Evolutionary conservation across 192 early-diverging fungal species (phyloP).

Genomic region (Lunasporangiospora selenospora): DNA sequence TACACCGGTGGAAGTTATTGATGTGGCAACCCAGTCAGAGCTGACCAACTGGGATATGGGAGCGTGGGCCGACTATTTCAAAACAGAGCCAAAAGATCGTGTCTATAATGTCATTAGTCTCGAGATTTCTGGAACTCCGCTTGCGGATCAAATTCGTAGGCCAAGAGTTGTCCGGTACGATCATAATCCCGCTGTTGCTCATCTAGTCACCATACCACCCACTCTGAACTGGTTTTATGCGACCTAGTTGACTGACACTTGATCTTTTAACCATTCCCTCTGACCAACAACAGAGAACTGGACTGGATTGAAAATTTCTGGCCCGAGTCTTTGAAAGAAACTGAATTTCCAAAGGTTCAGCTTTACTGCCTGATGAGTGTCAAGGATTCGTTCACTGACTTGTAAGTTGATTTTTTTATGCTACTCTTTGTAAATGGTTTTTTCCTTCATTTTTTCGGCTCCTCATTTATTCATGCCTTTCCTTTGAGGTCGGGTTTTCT

Average conservation of each 20-base stretch:
- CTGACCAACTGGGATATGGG: constrained; percentile 78
- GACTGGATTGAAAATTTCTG: constrained; percentile 92
- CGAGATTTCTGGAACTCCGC: constrained; percentile 78
- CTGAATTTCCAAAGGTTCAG: constrained; percentile 86
- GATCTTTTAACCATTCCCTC: no score
- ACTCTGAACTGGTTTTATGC: no score
- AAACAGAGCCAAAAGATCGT: constrained; percentile 64
- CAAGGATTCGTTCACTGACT: constrained; percentile 92
- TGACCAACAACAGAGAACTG: constrained; percentile 59
- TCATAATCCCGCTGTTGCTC: neutral
- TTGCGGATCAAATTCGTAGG: constrained; percentile 70
- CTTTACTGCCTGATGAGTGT: constrained; percentile 95
- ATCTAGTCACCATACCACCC: no score
- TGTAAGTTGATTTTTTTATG: constrained; percentile 49
- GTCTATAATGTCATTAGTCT: constrained; percentile 91
- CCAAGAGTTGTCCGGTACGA: constrained; percentile 76
- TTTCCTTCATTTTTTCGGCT: neutral
- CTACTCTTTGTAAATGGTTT: neutral
- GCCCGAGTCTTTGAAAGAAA: constrained; percentile 69
- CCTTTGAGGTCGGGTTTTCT: no score
- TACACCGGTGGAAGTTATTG: constrained; percentile 83
- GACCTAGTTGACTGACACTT: neutral
- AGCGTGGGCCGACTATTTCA: constrained; percentile 86
- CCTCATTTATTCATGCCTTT: neutral
- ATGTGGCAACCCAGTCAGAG: constrained; percentile 90